Conservation (phyloP, 2,329 filamentous ascomycete genomes). For the Simplicillium aogashimaense region DNA sequence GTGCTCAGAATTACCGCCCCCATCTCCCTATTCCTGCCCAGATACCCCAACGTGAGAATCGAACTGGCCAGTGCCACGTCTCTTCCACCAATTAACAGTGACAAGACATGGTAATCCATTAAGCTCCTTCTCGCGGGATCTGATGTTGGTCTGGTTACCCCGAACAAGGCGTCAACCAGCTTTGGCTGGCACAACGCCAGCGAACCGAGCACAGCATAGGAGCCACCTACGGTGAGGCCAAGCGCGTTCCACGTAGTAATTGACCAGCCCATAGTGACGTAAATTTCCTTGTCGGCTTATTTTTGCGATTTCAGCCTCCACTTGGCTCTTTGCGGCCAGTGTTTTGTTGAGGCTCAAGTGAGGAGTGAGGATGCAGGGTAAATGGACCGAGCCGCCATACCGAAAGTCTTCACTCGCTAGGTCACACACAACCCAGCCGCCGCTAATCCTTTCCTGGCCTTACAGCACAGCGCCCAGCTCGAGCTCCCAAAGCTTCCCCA, state of each 20-base stretch:
- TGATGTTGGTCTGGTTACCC: constrained; percentile 3
- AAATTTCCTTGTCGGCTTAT: too few relatives aligned
- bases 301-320: too few relatives aligned
- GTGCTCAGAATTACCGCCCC: constrained; percentile 11
- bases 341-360: too few relatives aligned
- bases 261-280: neutral
- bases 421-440: too few relatives aligned
- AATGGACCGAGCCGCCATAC: too few relatives aligned
- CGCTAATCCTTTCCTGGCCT: too few relatives aligned
- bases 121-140: neutral
- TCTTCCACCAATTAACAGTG: constrained; percentile 3
- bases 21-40: constrained; percentile 7
- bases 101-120: constrained; percentile 5
- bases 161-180: constrained; percentile 8
- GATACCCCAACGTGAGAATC: constrained; percentile 5
- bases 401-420: too few relatives aligned
- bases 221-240: constrained; percentile 10
- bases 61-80: constrained; percentile 8
- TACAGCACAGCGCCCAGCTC: too few relatives aligned
- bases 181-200: constrained; percentile 5
- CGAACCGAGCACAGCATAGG: constrained; percentile 9
- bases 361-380: too few relatives aligned
- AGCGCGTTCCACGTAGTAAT: constrained; percentile 10
- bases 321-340: too few relatives aligned
- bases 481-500: too few relatives aligned